Evolutionary conservation across 257 asterid species (phyloP), one percentile per base, ranked within the genome.

Genomic region (Cruciata laevipes): DNA sequence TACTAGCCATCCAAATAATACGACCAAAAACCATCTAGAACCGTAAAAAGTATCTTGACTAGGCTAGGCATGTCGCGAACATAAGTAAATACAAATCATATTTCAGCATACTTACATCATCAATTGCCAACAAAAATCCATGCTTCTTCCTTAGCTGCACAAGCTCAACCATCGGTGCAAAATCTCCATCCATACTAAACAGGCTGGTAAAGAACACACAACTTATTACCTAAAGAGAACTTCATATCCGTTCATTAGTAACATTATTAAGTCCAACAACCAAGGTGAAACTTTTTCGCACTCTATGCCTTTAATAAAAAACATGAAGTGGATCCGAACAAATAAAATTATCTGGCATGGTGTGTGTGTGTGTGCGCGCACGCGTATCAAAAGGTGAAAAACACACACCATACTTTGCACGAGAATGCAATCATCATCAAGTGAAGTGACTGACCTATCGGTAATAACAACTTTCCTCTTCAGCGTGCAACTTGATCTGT

Each of bases 101-200:
- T 62, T 37, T 18, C 51, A 35, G 62, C 70, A 78, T 67, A 83
- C 95, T 85, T 79, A 94, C 99, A 78, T 94, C 99, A 69, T 94
- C 99, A 75, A 90, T 88, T 71, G 86, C 99, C 76, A 94, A 81
- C 83, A 94, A 84, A 83, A 94, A 94, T 18, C 85, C 88, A 72
- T 94, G 96, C 86, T 85, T 94, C 79, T 76, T 82, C 18, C 97
- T 96, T 53, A 94, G 99, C 78, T 81, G 83, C 73, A 82, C 91
- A 68, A 94, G 96, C 82, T 87, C 95, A 53, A 30, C 61, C 84
- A 94, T 82, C 21, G 97, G 97, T 23, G 97, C 99, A 77, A 90
- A 90, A 83, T 90, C 97, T 72, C 99, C 99, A 74, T 94, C 99
- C 99, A 94, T 94, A 79, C 99, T 94, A 81, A 94, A 94, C 69